These are phyloP conservation scores for Plasmodium berghei DNA, from an alignment of 169 alveolate genomes.

Conservation along the genomic window DNA sequence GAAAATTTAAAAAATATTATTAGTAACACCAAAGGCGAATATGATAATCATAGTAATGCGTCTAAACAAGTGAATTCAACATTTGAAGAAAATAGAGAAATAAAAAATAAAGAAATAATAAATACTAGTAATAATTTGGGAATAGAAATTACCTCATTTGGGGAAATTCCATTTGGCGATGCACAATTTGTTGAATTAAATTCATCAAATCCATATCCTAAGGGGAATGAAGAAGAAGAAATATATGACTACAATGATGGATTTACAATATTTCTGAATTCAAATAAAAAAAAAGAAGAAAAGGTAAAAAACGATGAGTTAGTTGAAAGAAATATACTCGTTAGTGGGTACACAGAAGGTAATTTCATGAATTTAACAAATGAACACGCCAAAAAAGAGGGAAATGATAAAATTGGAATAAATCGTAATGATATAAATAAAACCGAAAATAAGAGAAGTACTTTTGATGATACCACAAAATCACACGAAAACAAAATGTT, in stretches of 20 bases:
- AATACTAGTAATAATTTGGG: not conserved
- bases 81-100: not conserved
- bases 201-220: conserved; percentile 1
- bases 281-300: conserved; percentile 10
- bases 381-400: too few relatives aligned
- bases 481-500: too few relatives aligned
- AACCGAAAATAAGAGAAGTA: too few relatives aligned
- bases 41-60: not conserved
- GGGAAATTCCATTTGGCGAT: too few relatives aligned
- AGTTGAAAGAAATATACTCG: not conserved
- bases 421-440: too few relatives aligned
- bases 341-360: too few relatives aligned
- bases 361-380: too few relatives aligned
- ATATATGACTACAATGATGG: conserved; percentile 61
- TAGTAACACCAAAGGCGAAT: not conserved
- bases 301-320: conserved; percentile 11
- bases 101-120: not conserved
- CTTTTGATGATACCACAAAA: too few relatives aligned
- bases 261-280: conserved; percentile 45
- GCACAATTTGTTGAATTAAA: not conserved
- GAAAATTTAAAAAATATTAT: not conserved
- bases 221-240: conserved; percentile 8
- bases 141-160: too few relatives aligned
- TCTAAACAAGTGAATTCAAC: too few relatives aligned
- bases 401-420: too few relatives aligned